Base-by-base conservation (phyloP, 23 red algal species). In the Gracilaria domingensis region DNA sequence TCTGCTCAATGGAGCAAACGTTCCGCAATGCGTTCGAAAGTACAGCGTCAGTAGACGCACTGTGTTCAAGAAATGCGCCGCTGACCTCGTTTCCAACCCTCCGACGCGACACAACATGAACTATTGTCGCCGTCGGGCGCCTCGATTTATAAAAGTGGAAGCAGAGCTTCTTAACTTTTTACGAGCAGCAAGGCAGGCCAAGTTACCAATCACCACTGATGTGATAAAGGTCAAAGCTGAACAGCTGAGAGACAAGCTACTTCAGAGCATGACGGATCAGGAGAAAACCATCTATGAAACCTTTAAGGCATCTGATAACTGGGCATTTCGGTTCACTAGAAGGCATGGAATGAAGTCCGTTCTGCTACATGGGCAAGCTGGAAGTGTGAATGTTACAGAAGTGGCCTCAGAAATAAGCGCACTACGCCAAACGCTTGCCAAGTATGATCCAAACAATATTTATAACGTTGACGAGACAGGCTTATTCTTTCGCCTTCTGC, bases 391-490 rank as follows among this genome's bases (percentile, higher is more conserved):
- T 12, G 32, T 42, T 21, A 23, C 12, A 25, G 23, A 73, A 47
- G 83, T 87, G 24, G 37, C 83, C 29, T 71, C 39, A 30, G 87
- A 55, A 33, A n/a, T n/a, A 36, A 69, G 23, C 36, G 51, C 39
- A 30, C 38, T 91, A 36, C 14, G 73, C 0, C n/a, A 80, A 40
- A 34, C 64, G 58, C 73, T 80, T 1, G 29, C 17, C 23, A 45
- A 80, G 11, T 91, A 69, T 82, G 57, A 70, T 54, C 42, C 87
- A 54, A 74, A 91, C 17, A 62, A 61, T 55, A 81, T 81, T 51
- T 91, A 66, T 32, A 81, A 90, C 39, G 49, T 90, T 23, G 40
- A 90, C 64, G 86, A 90, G 32, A 90, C 75, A 13, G 86, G 86
- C 33, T 45, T n/a, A n/a, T n/a, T n/a, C n/a, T n/a, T n/a, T n/a